Evolutionary conservation across 2,329 filamentous ascomycete genomes (phyloP).

Genomic region (Teratosphaeriaceae sp.): DNA sequence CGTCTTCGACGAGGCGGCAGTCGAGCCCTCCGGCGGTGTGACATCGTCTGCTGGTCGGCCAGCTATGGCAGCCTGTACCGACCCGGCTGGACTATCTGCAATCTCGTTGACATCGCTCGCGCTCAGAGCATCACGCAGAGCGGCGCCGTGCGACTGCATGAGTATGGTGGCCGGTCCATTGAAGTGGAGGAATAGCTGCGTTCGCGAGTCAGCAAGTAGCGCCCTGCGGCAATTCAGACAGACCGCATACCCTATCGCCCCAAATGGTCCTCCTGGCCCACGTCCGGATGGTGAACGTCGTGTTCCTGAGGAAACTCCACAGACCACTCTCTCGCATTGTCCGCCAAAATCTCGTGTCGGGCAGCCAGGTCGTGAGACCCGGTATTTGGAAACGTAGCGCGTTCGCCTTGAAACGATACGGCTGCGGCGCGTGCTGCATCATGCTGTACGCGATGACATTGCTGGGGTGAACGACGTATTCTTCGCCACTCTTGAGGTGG

Average conservation of each 20-base stretch:
- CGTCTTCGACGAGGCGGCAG: slow-evolving; percentile 13
- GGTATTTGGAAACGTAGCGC: slow-evolving; percentile 73
- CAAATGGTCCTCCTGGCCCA: slow-evolving; percentile 76
- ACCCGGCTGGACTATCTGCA: slow-evolving; percentile 71
- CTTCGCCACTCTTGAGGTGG: slow-evolving; percentile 71
- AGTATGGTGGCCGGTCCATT: slow-evolving; percentile 79
- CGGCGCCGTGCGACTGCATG: slow-evolving; percentile 77
- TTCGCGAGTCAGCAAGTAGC: slow-evolving; percentile 1
- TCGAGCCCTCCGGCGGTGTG: slow-evolving; percentile 10
- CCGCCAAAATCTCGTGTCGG: slow-evolving; percentile 65
- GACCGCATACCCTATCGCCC: slow-evolving; percentile 65
- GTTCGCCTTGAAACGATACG: slow-evolving; percentile 81
- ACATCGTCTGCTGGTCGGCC: slow-evolving; percentile 25
- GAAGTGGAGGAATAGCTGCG: slow-evolving; percentile 76
- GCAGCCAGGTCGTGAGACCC: slow-evolving; percentile 55
- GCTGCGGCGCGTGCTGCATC: slow-evolving; percentile 63
- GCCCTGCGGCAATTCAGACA: too few relatives aligned
- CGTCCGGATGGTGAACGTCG: slow-evolving; percentile 65
- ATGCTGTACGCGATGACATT: slow-evolving; percentile 89
- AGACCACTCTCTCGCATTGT: slow-evolving; percentile 63
- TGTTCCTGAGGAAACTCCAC: slow-evolving; percentile 63
- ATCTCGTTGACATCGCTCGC: slow-evolving; percentile 82
- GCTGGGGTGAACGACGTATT: slow-evolving; percentile 82
- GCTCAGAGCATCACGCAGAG: slow-evolving; percentile 71
- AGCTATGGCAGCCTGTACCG: slow-evolving; percentile 52